Conservation (phyloP, 2,329 filamentous ascomycete genomes). For the Xylariaceae sp. region DNA sequence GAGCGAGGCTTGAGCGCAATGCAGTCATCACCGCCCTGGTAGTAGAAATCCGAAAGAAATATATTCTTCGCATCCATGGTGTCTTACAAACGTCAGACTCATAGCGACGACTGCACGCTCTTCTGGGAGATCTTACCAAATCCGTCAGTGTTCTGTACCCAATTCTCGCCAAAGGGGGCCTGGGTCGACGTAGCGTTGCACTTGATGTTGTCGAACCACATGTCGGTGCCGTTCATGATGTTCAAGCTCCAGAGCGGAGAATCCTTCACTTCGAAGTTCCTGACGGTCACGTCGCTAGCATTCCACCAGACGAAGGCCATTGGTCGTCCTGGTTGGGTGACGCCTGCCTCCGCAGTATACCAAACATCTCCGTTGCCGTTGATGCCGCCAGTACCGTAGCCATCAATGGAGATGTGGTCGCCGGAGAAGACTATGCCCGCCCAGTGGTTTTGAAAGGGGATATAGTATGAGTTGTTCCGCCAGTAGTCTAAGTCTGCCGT, state of each 20-base stretch:
- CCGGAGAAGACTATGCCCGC: too few species aligned
- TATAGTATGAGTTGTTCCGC: too few species aligned
- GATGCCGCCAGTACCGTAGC: slow-evolving; percentile 44
- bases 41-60: too few species aligned
- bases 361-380: slow-evolving; percentile 46
- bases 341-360: slow-evolving; percentile 40
- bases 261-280: slow-evolving; percentile 43
- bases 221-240: slow-evolving; percentile 50
- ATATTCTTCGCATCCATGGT: too few species aligned
- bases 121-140: too few species aligned
- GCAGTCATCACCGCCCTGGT: too few species aligned
- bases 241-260: slow-evolving; percentile 47
- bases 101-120: too few species aligned
- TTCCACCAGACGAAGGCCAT: slow-evolving; percentile 55
- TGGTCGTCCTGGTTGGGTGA: slow-evolving; percentile 41
- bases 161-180: slow-evolving; percentile 43
- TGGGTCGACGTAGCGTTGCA: slow-evolving; percentile 41
- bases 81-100: too few species aligned
- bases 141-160: slow-evolving; percentile 51
- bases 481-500: too few species aligned
- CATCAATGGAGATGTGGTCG: slow-evolving; percentile 44
- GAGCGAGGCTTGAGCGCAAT: too few species aligned
- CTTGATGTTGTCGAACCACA: slow-evolving; percentile 42
- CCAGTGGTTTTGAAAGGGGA: too few species aligned
- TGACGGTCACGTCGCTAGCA: slow-evolving; percentile 44